These are phyloP conservation scores for Colletotrichum sojae DNA, from an alignment of 2,329 filamentous ascomycete genomes.

Conservation along the genomic window DNA sequence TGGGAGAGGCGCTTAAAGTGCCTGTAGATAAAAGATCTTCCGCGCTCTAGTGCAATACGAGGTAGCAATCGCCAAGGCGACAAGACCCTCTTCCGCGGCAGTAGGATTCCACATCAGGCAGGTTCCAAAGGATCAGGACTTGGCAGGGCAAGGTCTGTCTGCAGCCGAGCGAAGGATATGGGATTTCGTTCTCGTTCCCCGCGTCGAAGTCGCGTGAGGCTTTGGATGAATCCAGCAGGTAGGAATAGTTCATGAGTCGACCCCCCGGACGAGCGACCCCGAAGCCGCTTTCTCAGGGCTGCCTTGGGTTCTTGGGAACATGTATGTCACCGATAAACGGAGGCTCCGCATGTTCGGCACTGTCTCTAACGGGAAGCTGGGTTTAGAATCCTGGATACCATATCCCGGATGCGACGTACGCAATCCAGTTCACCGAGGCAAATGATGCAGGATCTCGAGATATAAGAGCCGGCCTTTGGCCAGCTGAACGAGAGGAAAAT, in stretches of 20 bases:
- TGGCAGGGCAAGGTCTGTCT: conserved; percentile 6
- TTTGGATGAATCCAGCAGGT: conserved; percentile 15
- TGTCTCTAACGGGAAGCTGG: background rate
- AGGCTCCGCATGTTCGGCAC: background rate
- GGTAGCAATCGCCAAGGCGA: conserved; percentile 13
- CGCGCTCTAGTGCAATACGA: conserved; percentile 7
- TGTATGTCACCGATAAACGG: background rate
- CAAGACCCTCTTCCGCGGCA: conserved; percentile 14
- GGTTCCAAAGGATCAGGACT: conserved; percentile 2
- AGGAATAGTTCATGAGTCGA: conserved; percentile 6
- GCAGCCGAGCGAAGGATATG: conserved; percentile 2
- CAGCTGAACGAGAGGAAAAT: background rate
- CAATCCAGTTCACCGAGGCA: background rate
- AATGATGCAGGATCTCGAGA: background rate
- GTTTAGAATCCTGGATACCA: background rate
- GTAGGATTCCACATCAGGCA: conserved; percentile 1
- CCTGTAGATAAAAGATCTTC: background rate
- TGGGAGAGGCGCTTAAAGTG: conserved; percentile 1
- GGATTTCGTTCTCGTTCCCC: background rate
- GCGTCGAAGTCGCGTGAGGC: conserved; percentile 1
- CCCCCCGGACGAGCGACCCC: background rate
- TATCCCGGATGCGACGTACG: background rate
- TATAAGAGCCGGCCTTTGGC: background rate
- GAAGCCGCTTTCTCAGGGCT: background rate
- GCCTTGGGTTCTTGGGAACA: no score